Evolutionary conservation across 169 alveolate genomes (phyloP).

Genomic region (Eimeria acervulina): DNA sequence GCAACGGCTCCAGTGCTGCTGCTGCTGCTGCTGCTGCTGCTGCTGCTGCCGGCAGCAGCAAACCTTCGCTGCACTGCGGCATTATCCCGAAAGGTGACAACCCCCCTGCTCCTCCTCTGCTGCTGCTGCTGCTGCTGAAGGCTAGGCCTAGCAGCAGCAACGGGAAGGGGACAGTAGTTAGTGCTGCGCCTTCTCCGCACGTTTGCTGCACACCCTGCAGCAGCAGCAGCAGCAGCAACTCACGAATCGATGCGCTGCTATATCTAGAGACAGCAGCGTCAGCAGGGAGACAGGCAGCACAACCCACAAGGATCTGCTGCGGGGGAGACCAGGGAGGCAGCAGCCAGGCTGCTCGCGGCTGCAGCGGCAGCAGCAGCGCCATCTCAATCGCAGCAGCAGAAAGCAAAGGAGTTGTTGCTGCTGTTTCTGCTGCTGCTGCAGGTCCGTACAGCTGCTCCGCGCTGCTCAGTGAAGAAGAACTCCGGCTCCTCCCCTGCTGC

Average conservation of each 20-base stretch:
- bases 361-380: conserved; percentile 53
- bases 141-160: conserved; percentile 63
- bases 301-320: neutral
- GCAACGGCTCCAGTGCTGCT: conserved; percentile 64
- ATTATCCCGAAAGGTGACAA: conserved; percentile 18
- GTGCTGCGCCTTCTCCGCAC: conserved; percentile 27
- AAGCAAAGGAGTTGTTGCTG: conserved; percentile 53
- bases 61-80: conserved; percentile 44
- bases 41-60: conserved; percentile 48
- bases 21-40: conserved; percentile 77
- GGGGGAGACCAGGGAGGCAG: conserved; percentile 80
- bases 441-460: conserved; percentile 1
- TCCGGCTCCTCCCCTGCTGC: neutral
- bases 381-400: conserved; percentile 46
- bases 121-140: conserved; percentile 69
- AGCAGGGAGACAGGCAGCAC: conserved; percentile 44
- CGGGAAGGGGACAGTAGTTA: conserved; percentile 30
- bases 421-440: conserved; percentile 53
- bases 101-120: neutral
- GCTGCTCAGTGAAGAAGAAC: neutral
- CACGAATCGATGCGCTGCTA: conserved; percentile 49
- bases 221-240: conserved; percentile 78
- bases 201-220: conserved; percentile 73
- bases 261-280: conserved; percentile 46
- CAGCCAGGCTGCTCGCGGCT: conserved; percentile 72